Conservation (phyloP, 2,329 filamentous ascomycete genomes). For the Fonsecaea erecta region DNA sequence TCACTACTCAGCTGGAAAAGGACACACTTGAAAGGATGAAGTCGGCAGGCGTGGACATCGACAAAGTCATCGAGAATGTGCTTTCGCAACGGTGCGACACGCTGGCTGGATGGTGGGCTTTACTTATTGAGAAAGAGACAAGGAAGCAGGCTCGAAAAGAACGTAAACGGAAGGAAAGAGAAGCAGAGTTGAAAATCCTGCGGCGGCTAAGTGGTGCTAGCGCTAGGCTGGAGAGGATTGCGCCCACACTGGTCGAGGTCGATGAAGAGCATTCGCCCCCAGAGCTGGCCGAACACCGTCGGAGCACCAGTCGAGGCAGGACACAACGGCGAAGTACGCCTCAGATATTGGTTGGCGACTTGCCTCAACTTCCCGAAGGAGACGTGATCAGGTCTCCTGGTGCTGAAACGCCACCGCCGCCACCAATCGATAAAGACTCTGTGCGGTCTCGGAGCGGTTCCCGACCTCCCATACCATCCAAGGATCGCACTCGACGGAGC, state of each 20-base stretch:
- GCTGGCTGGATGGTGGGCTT: conserved; percentile 92
- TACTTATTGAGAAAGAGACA: conserved; percentile 92
- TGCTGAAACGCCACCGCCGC: conserved; percentile 62
- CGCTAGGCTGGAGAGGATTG: conserved; percentile 79
- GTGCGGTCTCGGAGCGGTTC: conserved; percentile 77
- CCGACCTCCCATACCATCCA: conserved; percentile 79
- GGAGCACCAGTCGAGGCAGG: conserved; percentile 67
- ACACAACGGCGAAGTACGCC: conserved; percentile 71
- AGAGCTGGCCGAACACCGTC: conserved; percentile 48
- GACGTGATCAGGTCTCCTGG: conserved; percentile 45
- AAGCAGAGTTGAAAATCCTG: conserved; percentile 77
- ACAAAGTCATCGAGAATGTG: conserved; percentile 92
- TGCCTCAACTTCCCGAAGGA: conserved; percentile 77
- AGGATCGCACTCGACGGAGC: conserved; percentile 79
- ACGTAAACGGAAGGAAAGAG: conserved; percentile 80
- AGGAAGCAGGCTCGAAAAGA: conserved; percentile 81
- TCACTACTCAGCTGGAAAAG: conserved; percentile 84
- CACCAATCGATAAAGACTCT: conserved; percentile 78
- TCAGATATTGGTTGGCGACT: conserved; percentile 71
- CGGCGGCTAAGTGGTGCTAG: conserved; percentile 87
- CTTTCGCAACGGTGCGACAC: conserved; percentile 86
- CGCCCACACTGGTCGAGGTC: conserved; percentile 75
- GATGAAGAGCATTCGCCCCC: conserved; percentile 71
- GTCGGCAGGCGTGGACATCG: conserved; percentile 89
- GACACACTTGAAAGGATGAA: conserved; percentile 91